phyloP scores from a whole-genome alignment of 345 rosid species.

The Eucalyptus shirleyi region DNA sequence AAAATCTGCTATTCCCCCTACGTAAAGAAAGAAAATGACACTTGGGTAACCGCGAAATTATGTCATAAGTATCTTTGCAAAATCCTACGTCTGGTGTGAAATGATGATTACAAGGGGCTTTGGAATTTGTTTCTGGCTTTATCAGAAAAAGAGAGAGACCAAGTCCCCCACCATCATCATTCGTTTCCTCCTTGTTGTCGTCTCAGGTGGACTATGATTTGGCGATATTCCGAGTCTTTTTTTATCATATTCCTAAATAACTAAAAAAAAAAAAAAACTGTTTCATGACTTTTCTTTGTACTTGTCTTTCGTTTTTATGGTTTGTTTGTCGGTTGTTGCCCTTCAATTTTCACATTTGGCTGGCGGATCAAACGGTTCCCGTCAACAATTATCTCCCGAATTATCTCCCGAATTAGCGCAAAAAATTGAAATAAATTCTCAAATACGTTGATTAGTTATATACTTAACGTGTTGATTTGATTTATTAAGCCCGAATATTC shows the following conservation, averaged over 20 bases:
- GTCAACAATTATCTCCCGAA: background rate
- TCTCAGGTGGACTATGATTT: background rate
- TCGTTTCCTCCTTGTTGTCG: background rate
- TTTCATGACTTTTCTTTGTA: background rate
- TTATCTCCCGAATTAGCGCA: background rate
- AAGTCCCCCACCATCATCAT: background rate
- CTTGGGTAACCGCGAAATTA: background rate
- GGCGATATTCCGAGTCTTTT: background rate
- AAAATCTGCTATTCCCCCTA: background rate
- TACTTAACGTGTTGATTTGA: background rate
- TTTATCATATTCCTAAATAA: background rate
- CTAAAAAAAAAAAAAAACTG: background rate
- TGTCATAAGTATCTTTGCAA: background rate
- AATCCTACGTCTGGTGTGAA: constrained; percentile 6
- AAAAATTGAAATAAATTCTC: background rate
- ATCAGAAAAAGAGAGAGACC: background rate
- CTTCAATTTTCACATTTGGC: background rate
- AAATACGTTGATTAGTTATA: background rate
- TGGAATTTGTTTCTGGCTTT: background rate
- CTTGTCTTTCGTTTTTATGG: background rate
- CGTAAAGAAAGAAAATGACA: background rate
- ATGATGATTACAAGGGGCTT: background rate
- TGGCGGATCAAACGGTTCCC: constrained; percentile 9
- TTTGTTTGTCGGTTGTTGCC: background rate
- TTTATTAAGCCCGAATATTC: background rate